Percentiles rank a stretch among this genome's conserved stretches.
Conservation (phyloP, 352 stramenopile species). For the Thalassiosira tumida region DNA sequence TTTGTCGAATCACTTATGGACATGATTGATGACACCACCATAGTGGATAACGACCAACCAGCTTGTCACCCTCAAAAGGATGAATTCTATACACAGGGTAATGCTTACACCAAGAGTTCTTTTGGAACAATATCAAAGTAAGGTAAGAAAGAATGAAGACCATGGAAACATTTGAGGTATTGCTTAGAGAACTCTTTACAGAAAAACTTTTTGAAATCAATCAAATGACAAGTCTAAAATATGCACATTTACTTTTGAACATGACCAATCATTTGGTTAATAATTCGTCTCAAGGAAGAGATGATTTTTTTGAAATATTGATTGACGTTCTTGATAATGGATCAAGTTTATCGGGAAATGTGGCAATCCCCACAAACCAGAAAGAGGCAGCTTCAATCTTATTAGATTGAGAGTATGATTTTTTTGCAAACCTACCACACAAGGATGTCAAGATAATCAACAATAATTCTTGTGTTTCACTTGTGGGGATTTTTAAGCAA, state of each 20-base stretch:
- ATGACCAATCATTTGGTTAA: neutral
- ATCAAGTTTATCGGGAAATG: neutral
- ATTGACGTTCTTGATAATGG: neutral
- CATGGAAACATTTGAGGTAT: too few species aligned
- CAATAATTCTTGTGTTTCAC: conserved; percentile 4
- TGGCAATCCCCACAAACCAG: neutral
- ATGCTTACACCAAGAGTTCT: too few species aligned
- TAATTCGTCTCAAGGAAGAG: neutral
- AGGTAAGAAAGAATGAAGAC: too few species aligned
- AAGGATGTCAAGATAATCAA: neutral
- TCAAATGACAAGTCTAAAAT: neutral
- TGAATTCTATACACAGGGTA: too few species aligned
- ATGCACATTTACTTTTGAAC: neutral
- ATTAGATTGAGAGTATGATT: conserved; percentile 1
- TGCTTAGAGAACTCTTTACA: too few species aligned
- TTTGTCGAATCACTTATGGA: too few species aligned
- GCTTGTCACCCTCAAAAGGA: too few species aligned
- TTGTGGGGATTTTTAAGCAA: neutral
- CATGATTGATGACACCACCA: too few species aligned
- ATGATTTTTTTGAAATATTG: conserved; percentile 1
- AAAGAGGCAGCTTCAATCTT: neutral
- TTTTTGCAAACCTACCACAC: conserved; percentile 29
- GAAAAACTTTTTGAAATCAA: neutral
- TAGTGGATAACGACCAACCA: too few species aligned
- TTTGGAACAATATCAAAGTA: too few species aligned